Percentiles rank a stretch among this genome's conserved stretches.
phyloP scores from a whole-genome alignment of 495 filamentous ascomycete genomes.

The Thozetella sp. region DNA sequence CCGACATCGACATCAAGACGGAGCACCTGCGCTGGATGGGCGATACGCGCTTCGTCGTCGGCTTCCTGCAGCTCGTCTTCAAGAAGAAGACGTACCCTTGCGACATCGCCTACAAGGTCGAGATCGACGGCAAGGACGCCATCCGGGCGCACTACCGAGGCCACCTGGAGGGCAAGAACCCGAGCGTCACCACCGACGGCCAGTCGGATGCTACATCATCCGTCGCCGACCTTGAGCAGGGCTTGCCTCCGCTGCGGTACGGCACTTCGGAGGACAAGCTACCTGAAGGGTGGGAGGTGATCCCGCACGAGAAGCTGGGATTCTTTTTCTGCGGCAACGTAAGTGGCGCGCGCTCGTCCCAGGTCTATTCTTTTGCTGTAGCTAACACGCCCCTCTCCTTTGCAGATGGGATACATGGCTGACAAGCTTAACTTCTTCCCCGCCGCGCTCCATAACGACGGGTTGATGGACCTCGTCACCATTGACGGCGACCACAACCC shows the following conservation, averaged over 20 bases:
- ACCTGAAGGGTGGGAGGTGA: slow-evolving; percentile 72
- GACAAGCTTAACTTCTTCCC: slow-evolving; percentile 88
- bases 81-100: slow-evolving; percentile 80
- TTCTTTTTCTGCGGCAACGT: slow-evolving; percentile 94
- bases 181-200: slow-evolving; percentile 14
- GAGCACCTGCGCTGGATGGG: slow-evolving; percentile 95
- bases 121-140: slow-evolving; percentile 71
- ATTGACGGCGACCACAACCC: slow-evolving; percentile 76
- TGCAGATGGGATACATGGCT: slow-evolving; percentile 87
- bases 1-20: slow-evolving; percentile 85
- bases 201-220: slow-evolving; percentile 13
- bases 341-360: slow-evolving; percentile 14
- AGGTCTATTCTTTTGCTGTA: slow-evolving; percentile 1
- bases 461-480: slow-evolving; percentile 80
- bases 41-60: slow-evolving; percentile 77
- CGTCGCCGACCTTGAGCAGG: slow-evolving; percentile 31
- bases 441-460: slow-evolving; percentile 81
- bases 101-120: slow-evolving; percentile 82
- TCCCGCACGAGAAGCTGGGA: slow-evolving; percentile 74
- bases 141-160: slow-evolving; percentile 72
- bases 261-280: slow-evolving; percentile 78
- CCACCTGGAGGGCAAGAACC: slow-evolving; percentile 11
- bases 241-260: slow-evolving; percentile 73
- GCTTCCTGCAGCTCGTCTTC: slow-evolving; percentile 73
- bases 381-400: slow-evolving; percentile 1